Evolutionary conservation across 2,329 filamentous ascomycete genomes (phyloP).

Genomic region (Penicillium sp.): DNA sequence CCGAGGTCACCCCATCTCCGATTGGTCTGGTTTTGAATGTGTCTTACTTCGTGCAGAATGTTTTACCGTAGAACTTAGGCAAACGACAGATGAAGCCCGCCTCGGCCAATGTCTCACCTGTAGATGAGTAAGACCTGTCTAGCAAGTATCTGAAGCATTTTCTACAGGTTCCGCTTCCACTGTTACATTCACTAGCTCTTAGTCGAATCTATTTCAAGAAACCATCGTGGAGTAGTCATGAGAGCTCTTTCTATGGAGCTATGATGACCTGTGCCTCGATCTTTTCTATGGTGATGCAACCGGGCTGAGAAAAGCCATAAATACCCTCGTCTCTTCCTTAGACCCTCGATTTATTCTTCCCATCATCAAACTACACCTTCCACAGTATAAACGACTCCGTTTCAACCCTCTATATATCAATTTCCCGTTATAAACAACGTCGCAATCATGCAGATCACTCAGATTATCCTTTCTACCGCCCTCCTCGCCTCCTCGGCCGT

Average conservation of each 20-base stretch:
- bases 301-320: slow-evolving; percentile 9
- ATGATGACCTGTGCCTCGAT: not conserved
- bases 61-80: not conserved
- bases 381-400: not conserved
- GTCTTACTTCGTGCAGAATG: slow-evolving; percentile 9
- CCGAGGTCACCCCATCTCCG: not conserved
- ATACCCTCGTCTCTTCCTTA: slow-evolving; percentile 4
- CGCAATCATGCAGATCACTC: slow-evolving; percentile 47
- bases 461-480: slow-evolving; percentile 34
- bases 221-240: not conserved
- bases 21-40: slow-evolving; percentile 14
- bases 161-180: not conserved
- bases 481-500: slow-evolving; percentile 37
- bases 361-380: not conserved
- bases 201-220: slow-evolving; percentile 6
- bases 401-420: not conserved
- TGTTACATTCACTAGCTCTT: slow-evolving; percentile 11
- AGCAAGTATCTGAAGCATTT: not conserved
- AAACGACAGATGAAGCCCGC: not conserved
- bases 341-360: not conserved
- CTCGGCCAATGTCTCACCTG: slow-evolving; percentile 11
- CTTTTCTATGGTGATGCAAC: not conserved
- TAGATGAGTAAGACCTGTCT: slow-evolving; percentile 8
- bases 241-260: not conserved
- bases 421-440: slow-evolving; percentile 4